Base-by-base conservation (phyloP, 2,329 filamentous ascomycete genomes). In the Microsporum ferrugineum region DNA sequence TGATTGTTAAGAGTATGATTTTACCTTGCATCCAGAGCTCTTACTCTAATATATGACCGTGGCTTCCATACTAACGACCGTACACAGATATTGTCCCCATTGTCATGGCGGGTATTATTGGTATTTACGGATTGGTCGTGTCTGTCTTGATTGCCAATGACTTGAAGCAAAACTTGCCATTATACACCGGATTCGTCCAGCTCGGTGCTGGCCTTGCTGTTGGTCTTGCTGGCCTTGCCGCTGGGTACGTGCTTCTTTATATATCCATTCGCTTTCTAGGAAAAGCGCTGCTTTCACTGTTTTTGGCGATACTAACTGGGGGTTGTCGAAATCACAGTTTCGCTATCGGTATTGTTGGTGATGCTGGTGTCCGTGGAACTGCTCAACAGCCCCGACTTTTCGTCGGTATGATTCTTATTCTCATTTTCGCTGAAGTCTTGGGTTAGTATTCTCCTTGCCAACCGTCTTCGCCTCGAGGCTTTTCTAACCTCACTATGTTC, bases 21-120 rank as follows among this genome's bases (percentile, higher is more conserved):
- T 33, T 61, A 38, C 59, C 58, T 23, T 45, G 6, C 41, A 2
- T 47, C 57, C 17, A n/a, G 31, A 27, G n/a, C n/a, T 27, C 29
- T 31, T 38, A 43, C 12, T 39, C 45, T 3, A 23, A 12, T 39
- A 14, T n/a, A 60, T 17, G 4, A 23, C 12, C 5, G 17, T 39
- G 33, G 2, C 12, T n/a, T 27, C 27, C 33, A 33, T 57, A 57
- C 66, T 65, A 64, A 63, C 61, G n/a, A 31, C 23, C 23, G 45
- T 49, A 57, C 57, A 7, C 68, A 97, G 92, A 96, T 84, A 96
- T 97, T 77, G 92, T 97, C 67, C 94, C 94, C 76, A 94, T 97
- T 79, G 96, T 99, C 86, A 99, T 99, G 94, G 94, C 94, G 83
- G 94, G 94, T 97, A 99, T 99, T 79, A 97, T 99, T 79, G 94